Conservation (phyloP, 371 early-diverging fungal genomes). For the Mucor mucedo region DNA sequence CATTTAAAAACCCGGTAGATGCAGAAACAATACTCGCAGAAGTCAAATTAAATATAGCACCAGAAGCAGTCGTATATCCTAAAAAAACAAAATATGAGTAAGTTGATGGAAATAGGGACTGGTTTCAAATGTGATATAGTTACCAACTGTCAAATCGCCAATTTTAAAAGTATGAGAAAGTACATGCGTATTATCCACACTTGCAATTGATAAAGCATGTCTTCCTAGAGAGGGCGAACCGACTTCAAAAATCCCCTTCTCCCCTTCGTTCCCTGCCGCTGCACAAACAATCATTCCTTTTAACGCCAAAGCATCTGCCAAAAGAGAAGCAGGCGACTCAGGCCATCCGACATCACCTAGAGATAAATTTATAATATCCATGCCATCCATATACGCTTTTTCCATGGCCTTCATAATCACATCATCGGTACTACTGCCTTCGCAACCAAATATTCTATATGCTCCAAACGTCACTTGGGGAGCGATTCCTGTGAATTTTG, state of each 20-base stretch:
- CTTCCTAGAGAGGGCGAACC: conserved; percentile 68
- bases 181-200: conserved; percentile 65
- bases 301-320: conserved; percentile 41
- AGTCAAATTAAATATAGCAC: conserved; percentile 21
- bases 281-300: conserved; percentile 47
- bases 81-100: background rate
- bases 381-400: conserved; percentile 69
- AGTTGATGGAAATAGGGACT: background rate
- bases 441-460: conserved; percentile 80
- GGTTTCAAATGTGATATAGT: background rate
- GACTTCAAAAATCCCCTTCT: conserved; percentile 64
- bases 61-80: conserved; percentile 39
- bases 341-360: conserved; percentile 54
- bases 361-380: conserved; percentile 55
- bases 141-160: conserved; percentile 28
- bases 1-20: conserved; percentile 22
- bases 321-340: conserved; percentile 43
- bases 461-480: conserved; percentile 70
- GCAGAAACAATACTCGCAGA: conserved; percentile 28
- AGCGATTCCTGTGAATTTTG: conserved; percentile 57
- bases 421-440: conserved; percentile 72
- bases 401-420: conserved; percentile 76
- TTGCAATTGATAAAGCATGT: conserved; percentile 71
- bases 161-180: conserved; percentile 36
- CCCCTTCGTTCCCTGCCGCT: conserved; percentile 78